These are phyloP conservation scores for Magnolia changhungtana DNA, from an alignment of 164 flowering plant genomes.

Conservation along the genomic window DNA sequence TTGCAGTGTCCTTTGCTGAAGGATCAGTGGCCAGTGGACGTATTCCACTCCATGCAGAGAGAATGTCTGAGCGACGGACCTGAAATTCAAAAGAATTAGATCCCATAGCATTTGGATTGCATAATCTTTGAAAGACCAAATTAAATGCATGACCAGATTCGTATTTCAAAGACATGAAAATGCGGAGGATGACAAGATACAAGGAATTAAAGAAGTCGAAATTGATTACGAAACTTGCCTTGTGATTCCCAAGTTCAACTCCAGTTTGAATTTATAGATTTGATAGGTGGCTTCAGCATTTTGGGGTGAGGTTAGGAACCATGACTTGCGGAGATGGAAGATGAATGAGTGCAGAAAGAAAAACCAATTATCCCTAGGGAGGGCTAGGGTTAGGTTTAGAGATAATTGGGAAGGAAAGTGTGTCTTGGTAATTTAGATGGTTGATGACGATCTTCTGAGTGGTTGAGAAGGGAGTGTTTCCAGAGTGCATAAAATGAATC, in stretches of 20 bases:
- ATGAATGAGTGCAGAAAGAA: no score
- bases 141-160: neutral
- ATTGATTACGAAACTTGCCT: neutral
- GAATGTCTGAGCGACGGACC: constrained; percentile 20
- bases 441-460: no score
- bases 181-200: neutral
- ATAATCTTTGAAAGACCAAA: neutral
- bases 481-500: no score
- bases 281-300: no score
- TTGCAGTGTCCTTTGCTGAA: constrained; percentile 23
- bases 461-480: no score
- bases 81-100: constrained; percentile 7
- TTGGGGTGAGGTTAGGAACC: no score
- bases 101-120: neutral
- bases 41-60: constrained; percentile 30
- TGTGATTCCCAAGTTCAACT: neutral
- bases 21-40: constrained; percentile 29
- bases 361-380: no score
- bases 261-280: neutral
- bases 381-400: no score
- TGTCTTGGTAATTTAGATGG: no score
- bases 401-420: no score
- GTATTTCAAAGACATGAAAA: neutral
- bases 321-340: no score
- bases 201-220: neutral